Conservation (phyloP, 805 yeast genomes). For the Barnettozyma sp. region DNA sequence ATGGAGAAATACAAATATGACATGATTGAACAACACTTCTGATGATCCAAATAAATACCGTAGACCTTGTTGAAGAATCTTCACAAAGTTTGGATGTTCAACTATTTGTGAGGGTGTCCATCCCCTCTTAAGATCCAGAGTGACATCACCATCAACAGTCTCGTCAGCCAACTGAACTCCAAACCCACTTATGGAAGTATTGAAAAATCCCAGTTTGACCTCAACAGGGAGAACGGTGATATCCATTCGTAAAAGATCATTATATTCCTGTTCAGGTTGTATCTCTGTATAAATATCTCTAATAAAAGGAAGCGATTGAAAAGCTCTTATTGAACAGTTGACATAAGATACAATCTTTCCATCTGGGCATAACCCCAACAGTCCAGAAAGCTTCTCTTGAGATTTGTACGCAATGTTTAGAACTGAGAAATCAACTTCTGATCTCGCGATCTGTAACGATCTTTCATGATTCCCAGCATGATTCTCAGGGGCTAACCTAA, state of each 20-base stretch:
- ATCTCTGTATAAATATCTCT: background rate
- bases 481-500: background rate
- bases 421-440: background rate
- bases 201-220: background rate
- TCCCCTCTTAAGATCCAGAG: too few species aligned
- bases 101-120: too few species aligned
- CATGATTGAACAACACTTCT: background rate
- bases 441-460: background rate
- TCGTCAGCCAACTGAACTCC: background rate
- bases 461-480: background rate
- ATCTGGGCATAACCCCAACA: background rate
- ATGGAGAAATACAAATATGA: constrained; percentile 1
- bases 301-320: background rate
- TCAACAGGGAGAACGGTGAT: constrained; percentile 1
- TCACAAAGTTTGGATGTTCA: too few species aligned
- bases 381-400: background rate
- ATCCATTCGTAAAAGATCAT: background rate
- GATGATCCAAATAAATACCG: background rate
- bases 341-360: constrained; percentile 1
- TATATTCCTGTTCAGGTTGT: background rate
- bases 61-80: background rate
- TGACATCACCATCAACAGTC: background rate
- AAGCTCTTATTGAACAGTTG: background rate
- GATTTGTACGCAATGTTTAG: background rate
- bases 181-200: too few species aligned